Evolutionary conservation across 108 stramenopile species (phyloP), one percentile per base, ranked within the genome.

Genomic region (Discostella stelligeroides): DNA sequence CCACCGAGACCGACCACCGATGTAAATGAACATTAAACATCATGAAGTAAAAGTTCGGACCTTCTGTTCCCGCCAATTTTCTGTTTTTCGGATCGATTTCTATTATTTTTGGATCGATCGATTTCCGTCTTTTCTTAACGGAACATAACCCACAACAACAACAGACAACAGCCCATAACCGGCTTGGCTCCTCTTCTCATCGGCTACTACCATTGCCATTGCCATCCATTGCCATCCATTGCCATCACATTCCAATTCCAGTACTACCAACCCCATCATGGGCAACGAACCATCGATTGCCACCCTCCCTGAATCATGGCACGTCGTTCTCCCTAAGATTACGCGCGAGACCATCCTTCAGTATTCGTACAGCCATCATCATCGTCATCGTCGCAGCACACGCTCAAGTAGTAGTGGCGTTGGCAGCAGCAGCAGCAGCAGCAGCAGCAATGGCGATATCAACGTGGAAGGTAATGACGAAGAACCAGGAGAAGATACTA

Each of bases 281-380:
- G 66, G 66, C 1, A 53, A 67, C 23, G n/a, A 30, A 7, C 66
- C 66, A 15, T 67, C 66, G 0, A 55, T 51, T 13, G 54, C 76
- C 57, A 63, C 70, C 42, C 64, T 78, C 11, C 76, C 76, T 15
- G 7, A 48, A 8, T 54, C 62, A 56, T 78, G 76, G 76, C 18
- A 63, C 0, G 50, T 39, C 39, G 65, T 78, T 27, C 76, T 78
- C 25, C 69, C 76, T 42, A 70, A 48, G 27, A 56, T 78, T 0
- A 70, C 63, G 9, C 42, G 64, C n/a, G 76, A 78, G 8, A 58
- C 64, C 25, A 78, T 78, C 29, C 9, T 78, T 10, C 56, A 34
- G 20, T 78, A 63, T 20, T 70, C 64, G 27, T 43, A 58, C 21
- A 58, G 46, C 14, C 28, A 61, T 9, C 63, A 63, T 30, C 53